Conservation (phyloP, 164 flowering plant genomes). For the Dillenia turbinata region DNA sequence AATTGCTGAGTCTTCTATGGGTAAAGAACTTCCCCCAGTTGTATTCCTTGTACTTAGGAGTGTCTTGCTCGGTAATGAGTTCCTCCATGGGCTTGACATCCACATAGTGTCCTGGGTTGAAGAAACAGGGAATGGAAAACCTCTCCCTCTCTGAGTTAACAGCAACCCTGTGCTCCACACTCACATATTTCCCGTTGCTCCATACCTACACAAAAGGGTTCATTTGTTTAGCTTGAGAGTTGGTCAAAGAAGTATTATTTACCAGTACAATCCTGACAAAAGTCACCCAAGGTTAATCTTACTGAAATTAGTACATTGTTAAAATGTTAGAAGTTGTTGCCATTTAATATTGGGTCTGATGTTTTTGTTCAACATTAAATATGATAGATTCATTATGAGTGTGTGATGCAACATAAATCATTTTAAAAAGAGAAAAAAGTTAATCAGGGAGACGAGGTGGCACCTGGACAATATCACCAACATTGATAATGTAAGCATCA, state of each 20-base stretch:
- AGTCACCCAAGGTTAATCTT: too few species aligned
- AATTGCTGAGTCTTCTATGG: constrained; percentile 30
- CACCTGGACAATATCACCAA: constrained; percentile 40
- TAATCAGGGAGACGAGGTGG: background rate
- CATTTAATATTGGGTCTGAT: too few species aligned
- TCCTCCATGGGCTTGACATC: constrained; percentile 55
- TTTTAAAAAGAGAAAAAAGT: too few species aligned
- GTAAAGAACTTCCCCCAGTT: constrained; percentile 40
- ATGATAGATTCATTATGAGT: too few species aligned
- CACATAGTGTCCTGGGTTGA: constrained; percentile 39
- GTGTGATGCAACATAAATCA: too few species aligned
- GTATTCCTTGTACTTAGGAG: constrained; percentile 31
- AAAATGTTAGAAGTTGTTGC: too few species aligned
- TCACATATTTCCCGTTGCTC: constrained; percentile 60
- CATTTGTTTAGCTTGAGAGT: too few species aligned
- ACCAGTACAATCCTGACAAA: too few species aligned
- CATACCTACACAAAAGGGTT: constrained; percentile 28
- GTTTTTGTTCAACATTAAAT: too few species aligned
- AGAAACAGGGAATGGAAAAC: constrained; percentile 59
- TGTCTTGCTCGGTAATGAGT: constrained; percentile 23
- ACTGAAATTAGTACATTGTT: too few species aligned
- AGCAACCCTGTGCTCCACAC: constrained; percentile 64
- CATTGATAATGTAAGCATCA: constrained; percentile 35
- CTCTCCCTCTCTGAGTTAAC: constrained; percentile 52
- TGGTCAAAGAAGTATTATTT: too few species aligned